Percentiles rank a stretch among this genome's conserved stretches.
These are phyloP conservation scores for Dendrocalamus sinicus DNA, from an alignment of 176 grass and related monocot genomes.

Conservation along the genomic window DNA sequence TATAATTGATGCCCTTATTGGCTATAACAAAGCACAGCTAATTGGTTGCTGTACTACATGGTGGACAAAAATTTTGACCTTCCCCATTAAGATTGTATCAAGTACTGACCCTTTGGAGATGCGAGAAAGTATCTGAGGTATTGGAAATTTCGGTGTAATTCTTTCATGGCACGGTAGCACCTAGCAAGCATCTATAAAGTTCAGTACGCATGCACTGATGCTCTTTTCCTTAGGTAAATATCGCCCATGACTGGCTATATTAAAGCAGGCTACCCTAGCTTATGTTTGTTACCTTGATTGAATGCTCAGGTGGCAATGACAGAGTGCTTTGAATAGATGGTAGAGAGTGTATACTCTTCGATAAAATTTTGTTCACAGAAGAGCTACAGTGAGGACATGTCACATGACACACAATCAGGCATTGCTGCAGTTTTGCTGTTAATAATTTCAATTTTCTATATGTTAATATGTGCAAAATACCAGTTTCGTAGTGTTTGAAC, in stretches of 20 bases:
- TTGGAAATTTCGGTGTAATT: slow-evolving; percentile 8
- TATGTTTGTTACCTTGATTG: slow-evolving; percentile 1
- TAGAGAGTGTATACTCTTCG: not conserved
- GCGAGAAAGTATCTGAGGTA: not conserved
- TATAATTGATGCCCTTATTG: not conserved
- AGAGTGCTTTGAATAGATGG: slow-evolving; percentile 12
- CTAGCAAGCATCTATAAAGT: slow-evolving; percentile 11
- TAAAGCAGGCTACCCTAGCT: not conserved
- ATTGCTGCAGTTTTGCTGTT: not conserved
- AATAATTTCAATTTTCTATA: not conserved
- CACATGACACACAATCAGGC: not conserved
- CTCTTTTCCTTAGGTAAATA: not conserved
- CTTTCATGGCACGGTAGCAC: not conserved
- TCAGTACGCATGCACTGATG: not conserved
- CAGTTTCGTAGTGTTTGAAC: not conserved
- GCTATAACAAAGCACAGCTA: not conserved
- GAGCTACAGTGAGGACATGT: not conserved
- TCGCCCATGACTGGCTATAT: not conserved
- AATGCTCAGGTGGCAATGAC: not conserved
- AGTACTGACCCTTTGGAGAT: slow-evolving; percentile 24
- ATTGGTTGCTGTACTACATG: not conserved
- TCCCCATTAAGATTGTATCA: not conserved
- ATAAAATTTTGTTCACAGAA: not conserved
- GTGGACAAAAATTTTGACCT: not conserved
- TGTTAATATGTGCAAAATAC: slow-evolving; percentile 1